These are phyloP conservation scores for Herpetomonas samuelpessoai DNA, from an alignment of 208 protist species.

Conservation along the genomic window DNA sequence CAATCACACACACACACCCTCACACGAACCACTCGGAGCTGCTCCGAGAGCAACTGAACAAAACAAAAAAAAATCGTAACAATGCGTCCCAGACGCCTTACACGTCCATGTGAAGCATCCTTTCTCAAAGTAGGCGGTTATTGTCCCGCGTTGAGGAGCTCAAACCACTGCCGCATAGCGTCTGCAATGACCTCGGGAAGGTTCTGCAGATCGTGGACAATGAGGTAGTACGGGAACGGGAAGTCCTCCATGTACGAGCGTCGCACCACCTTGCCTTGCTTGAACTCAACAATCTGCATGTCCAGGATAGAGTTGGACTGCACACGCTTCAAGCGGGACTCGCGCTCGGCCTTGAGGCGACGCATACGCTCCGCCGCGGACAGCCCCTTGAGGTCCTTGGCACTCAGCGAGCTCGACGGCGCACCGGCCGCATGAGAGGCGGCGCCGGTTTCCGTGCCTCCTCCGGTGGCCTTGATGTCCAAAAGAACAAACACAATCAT, in stretches of 20 bases:
- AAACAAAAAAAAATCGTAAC: too few species aligned
- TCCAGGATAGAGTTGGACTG: constrained; percentile 88
- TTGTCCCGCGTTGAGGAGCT: constrained; percentile 68
- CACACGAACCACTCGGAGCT: too few species aligned
- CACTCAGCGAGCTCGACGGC: constrained; percentile 20
- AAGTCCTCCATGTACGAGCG: constrained; percentile 98
- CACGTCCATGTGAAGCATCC: too few species aligned
- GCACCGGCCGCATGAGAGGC: constrained; percentile 3
- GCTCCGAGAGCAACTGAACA: too few species aligned
- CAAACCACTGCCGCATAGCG: constrained; percentile 99
- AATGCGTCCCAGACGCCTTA: too few species aligned
- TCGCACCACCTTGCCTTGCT: constrained; percentile 75
- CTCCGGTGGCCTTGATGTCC: constrained; percentile 72
- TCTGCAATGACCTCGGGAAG: constrained; percentile 97
- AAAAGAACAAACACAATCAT: constrained; percentile 96
- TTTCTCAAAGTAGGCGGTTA: constrained; percentile 14
- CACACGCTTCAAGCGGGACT: constrained; percentile 73
- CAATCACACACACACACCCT: too few species aligned
- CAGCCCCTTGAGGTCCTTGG: constrained; percentile 55
- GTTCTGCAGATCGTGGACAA: constrained; percentile 95
- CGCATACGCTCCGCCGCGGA: constrained; percentile 80
- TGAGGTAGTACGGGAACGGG: constrained; percentile 99
- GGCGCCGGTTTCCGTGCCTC: neutral
- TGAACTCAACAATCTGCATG: constrained; percentile 91
- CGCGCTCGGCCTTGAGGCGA: constrained; percentile 81